phyloP scores from a whole-genome alignment of 208 protist genomes.

The Leishmania major region DNA sequence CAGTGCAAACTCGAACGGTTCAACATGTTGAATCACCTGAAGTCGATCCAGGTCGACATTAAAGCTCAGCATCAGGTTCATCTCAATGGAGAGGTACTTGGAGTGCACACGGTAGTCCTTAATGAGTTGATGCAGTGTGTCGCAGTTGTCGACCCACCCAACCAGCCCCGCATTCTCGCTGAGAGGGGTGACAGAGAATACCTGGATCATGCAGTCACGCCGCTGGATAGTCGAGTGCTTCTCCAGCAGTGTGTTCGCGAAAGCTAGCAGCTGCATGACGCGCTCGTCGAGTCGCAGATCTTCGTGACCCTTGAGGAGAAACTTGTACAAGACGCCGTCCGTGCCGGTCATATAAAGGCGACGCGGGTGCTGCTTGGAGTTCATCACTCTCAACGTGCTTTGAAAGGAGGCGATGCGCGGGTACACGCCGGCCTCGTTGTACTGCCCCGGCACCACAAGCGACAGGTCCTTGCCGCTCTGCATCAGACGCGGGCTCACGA shows the following conservation, averaged over 20 bases:
- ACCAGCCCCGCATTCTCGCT: constrained; percentile 99
- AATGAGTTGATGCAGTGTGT: constrained; percentile 94
- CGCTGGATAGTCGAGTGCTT: constrained; percentile 90
- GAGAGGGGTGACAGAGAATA: constrained; percentile 98
- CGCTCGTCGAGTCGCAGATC: constrained; percentile 99
- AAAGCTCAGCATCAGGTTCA: constrained; percentile 89
- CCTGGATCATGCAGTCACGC: constrained; percentile 90
- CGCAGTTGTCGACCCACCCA: constrained; percentile 98
- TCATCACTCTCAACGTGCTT: constrained; percentile 94
- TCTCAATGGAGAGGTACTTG: constrained; percentile 94
- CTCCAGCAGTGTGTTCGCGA: constrained; percentile 99
- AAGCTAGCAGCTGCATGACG: constrained; percentile 99
- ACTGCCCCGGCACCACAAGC: constrained; percentile 98
- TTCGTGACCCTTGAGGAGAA: constrained; percentile 99
- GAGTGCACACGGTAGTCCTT: constrained; percentile 85
- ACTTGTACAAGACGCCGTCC: constrained; percentile 97
- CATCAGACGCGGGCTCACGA: constrained; percentile 89
- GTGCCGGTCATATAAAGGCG: constrained; percentile 96
- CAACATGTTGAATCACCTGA: constrained; percentile 98
- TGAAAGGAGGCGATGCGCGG: constrained; percentile 84
- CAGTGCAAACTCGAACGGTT: constrained; percentile 98
- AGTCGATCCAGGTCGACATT: constrained; percentile 95
- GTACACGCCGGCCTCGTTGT: constrained; percentile 77
- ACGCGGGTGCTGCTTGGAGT: constrained; percentile 99
- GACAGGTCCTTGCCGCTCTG: constrained; percentile 94